Conservation (phyloP, 805 yeast genomes). For the Pichia kluyveri region DNA sequence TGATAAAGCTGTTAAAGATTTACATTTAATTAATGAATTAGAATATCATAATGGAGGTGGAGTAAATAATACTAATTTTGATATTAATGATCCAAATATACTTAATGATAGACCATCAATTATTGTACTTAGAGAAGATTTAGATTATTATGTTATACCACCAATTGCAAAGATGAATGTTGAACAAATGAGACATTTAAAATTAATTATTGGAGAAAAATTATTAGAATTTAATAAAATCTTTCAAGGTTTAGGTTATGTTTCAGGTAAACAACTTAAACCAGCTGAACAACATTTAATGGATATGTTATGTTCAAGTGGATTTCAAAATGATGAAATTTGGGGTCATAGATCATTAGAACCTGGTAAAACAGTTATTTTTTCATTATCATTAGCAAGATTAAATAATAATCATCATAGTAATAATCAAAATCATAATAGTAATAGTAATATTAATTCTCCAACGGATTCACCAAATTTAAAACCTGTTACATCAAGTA, state of each 20-base stretch:
- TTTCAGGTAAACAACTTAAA: conserved; percentile 46
- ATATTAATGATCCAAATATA: conserved; percentile 45
- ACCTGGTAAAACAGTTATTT: conserved; percentile 78
- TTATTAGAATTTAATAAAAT: conserved; percentile 50
- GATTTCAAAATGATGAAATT: conserved; percentile 51
- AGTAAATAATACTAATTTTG: conserved; percentile 18
- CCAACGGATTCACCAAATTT: conserved; percentile 26
- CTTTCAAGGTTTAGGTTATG: conserved; percentile 73
- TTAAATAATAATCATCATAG: conserved; percentile 27
- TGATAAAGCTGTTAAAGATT: conserved; percentile 56
- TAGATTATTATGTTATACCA: conserved; percentile 88
- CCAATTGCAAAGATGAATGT: conserved; percentile 47
- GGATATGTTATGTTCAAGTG: conserved; percentile 91
- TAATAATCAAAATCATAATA: too few relatives aligned
- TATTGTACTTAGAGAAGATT: conserved; percentile 86
- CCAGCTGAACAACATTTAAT: conserved; percentile 92
- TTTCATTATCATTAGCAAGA: conserved; percentile 69
- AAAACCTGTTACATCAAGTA: conserved; percentile 16
- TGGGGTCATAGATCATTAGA: conserved; percentile 94
- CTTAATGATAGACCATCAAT: conserved; percentile 79
- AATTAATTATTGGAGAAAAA: conserved; percentile 62
- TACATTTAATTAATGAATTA: conserved; percentile 32
- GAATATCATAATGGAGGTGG: conserved; percentile 4
- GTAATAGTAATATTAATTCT: conserved; percentile 6
- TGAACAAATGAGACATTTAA: conserved; percentile 58